Conservation (phyloP, 2,329 filamentous ascomycete genomes). For the Aspergillus jensenii region DNA sequence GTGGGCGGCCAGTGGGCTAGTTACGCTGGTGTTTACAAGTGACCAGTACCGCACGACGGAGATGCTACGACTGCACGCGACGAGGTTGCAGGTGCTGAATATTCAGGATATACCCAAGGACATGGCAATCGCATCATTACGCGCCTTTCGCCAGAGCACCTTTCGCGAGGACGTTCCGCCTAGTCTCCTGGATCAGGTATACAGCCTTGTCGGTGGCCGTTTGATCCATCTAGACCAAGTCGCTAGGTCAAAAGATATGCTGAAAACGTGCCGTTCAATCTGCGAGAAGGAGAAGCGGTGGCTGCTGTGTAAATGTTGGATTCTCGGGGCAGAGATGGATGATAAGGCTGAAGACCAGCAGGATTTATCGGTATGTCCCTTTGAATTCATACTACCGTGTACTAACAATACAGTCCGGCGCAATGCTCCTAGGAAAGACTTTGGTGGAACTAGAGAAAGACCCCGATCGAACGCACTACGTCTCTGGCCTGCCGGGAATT, state of each 20-base stretch:
- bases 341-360: conserved; percentile 99
- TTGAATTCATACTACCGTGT: background rate
- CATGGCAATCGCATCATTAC: conserved; percentile 73
- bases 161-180: conserved; percentile 58
- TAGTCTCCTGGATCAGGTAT: conserved; percentile 70
- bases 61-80: conserved; percentile 84
- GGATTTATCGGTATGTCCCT: conserved; percentile 74
- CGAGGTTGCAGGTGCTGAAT: conserved; percentile 89
- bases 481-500: conserved; percentile 70
- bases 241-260: conserved; percentile 79
- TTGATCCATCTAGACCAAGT: conserved; percentile 86
- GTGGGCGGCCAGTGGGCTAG: conserved; percentile 89
- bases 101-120: conserved; percentile 78
- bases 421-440: conserved; percentile 91
- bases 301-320: conserved; percentile 78
- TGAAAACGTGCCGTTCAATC: conserved; percentile 73
- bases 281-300: conserved; percentile 71
- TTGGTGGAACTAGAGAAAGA: conserved; percentile 75
- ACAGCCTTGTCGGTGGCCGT: conserved; percentile 81
- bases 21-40: conserved; percentile 89
- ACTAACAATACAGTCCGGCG: conserved; percentile 63
- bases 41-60: conserved; percentile 99
- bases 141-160: conserved; percentile 75
- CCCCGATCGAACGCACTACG: conserved; percentile 60
- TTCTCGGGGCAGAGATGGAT: conserved; percentile 77